Evolutionary conservation across 2,329 filamentous ascomycete species (phyloP).

Genomic region (Penicillium sp.): DNA sequence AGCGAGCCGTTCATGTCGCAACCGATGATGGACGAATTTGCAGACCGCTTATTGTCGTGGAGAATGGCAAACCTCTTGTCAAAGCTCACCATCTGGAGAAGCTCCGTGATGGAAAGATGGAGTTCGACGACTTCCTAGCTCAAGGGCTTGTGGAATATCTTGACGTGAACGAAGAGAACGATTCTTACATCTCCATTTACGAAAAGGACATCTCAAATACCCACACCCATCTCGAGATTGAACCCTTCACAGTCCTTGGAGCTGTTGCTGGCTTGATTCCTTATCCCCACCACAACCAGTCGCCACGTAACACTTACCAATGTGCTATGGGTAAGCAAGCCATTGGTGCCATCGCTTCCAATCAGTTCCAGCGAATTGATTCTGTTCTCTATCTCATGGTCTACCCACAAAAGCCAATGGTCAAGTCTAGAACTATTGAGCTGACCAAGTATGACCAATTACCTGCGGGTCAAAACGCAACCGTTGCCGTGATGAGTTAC

Average conservation of each 20-base stretch:
- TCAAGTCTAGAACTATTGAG: slow-evolving; percentile 95
- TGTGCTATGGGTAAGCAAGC: slow-evolving; percentile 99
- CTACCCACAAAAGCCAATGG: slow-evolving; percentile 96
- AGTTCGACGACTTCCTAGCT: slow-evolving; percentile 91
- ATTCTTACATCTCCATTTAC: slow-evolving; percentile 87
- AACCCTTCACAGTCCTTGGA: slow-evolving; percentile 94
- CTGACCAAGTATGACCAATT: slow-evolving; percentile 96
- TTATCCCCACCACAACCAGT: slow-evolving; percentile 98
- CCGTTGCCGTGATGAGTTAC: slow-evolving; percentile 98
- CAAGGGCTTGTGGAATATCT: slow-evolving; percentile 92
- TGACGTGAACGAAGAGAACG: slow-evolving; percentile 97
- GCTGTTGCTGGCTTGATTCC: slow-evolving; percentile 95
- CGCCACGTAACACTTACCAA: slow-evolving; percentile 96
- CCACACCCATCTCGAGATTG: slow-evolving; percentile 94
- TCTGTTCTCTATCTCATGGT: slow-evolving; percentile 95
- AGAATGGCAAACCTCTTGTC: slow-evolving; percentile 79
- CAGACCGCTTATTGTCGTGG: slow-evolving; percentile 91
- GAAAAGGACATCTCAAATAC: slow-evolving; percentile 78
- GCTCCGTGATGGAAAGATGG: slow-evolving; percentile 76
- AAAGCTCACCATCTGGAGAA: slow-evolving; percentile 74
- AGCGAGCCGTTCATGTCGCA: slow-evolving; percentile 87
- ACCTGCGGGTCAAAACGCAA: slow-evolving; percentile 93
- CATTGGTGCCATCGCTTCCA: slow-evolving; percentile 96
- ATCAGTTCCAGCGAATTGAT: slow-evolving; percentile 96
- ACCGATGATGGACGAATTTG: slow-evolving; percentile 97